Conservation (phyloP, 768 basidiomycete genomes). For the Tubosaeta sp. region DNA sequence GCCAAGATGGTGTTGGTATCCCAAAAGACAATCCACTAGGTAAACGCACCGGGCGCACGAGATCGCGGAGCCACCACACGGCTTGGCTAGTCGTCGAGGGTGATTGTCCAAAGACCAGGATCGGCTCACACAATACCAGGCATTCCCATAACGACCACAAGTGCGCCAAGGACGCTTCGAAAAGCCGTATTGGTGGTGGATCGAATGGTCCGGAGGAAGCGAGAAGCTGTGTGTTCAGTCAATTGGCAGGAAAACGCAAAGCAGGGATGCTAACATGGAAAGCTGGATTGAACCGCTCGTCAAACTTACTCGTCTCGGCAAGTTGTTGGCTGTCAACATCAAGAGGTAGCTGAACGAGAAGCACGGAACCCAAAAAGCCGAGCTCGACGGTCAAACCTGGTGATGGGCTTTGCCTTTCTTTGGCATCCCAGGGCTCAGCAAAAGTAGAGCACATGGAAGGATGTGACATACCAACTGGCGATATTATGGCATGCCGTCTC, state of each 20-base stretch:
- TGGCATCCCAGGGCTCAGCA: slow-evolving; percentile 27
- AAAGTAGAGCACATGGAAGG: not conserved
- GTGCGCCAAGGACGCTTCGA: slow-evolving; percentile 61
- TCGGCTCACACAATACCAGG: slow-evolving; percentile 82
- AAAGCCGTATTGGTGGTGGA: slow-evolving; percentile 55
- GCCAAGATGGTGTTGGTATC: not conserved
- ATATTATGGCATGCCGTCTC: slow-evolving; percentile 86
- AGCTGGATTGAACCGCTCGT: slow-evolving; percentile 49
- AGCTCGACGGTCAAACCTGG: slow-evolving; percentile 69
- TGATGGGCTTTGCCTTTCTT: slow-evolving; percentile 72
- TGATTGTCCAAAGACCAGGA: slow-evolving; percentile 75
- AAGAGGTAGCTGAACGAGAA: slow-evolving; percentile 70
- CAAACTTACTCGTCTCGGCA: slow-evolving; percentile 47
- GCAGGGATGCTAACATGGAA: slow-evolving; percentile 39
- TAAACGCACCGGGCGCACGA: slow-evolving; percentile 69
- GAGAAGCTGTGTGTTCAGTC: slow-evolving; percentile 47
- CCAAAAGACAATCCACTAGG: not conserved
- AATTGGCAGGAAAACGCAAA: not conserved
- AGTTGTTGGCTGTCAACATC: slow-evolving; percentile 70
- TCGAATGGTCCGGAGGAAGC: slow-evolving; percentile 58
- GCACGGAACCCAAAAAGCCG: slow-evolving; percentile 75
- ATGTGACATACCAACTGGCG: slow-evolving; percentile 64
- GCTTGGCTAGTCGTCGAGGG: slow-evolving; percentile 83
- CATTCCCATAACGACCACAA: slow-evolving; percentile 94
- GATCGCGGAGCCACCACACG: slow-evolving; percentile 88